A percentile compares a stretch with the other conserved stretches of the same genome.
These are phyloP conservation scores for Macrophomina phaseolina DNA, from an alignment of 2,329 filamentous ascomycete genomes.

Conservation along the genomic window DNA sequence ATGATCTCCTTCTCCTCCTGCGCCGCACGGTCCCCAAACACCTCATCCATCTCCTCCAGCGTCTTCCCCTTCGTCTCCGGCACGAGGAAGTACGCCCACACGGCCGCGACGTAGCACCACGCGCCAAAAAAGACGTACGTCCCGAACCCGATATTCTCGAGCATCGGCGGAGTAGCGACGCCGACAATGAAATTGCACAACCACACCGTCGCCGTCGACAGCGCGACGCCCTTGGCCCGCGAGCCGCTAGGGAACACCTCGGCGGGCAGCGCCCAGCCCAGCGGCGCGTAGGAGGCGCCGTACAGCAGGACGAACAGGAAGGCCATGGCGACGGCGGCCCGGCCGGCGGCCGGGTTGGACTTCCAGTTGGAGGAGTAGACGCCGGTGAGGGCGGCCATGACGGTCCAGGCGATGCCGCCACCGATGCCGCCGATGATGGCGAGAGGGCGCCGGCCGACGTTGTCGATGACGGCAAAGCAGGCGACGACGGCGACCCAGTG, in stretches of 20 bases:
- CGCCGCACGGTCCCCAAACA: constrained; percentile 40
- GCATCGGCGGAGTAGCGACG: constrained; percentile 68
- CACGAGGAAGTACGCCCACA: constrained; percentile 43
- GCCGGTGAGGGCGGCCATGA: constrained; percentile 61
- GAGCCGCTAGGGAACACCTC: constrained; percentile 28
- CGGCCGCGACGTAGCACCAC: constrained; percentile 41
- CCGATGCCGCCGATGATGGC: constrained; percentile 28
- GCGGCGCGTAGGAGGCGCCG: constrained; percentile 42
- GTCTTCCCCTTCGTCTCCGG: constrained; percentile 43
- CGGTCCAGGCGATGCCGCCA: constrained; percentile 48
- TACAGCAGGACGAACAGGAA: constrained; percentile 66
- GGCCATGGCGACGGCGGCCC: constrained; percentile 48
- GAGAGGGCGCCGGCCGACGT: constrained; percentile 31
- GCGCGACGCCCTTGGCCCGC: constrained; percentile 52
- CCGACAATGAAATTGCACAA: constrained; percentile 68
- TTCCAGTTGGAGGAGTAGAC: constrained; percentile 58
- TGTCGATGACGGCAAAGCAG: constrained; percentile 29
- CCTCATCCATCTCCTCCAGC: constrained; percentile 45
- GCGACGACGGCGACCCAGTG: constrained; percentile 34
- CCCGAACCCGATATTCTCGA: constrained; percentile 60
- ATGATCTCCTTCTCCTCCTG: constrained; percentile 39
- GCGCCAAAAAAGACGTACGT: constrained; percentile 44
- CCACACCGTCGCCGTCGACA: constrained; percentile 69
- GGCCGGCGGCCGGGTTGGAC: constrained; percentile 57
- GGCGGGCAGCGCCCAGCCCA: constrained; percentile 37